These are phyloP conservation scores for Boletales sp. DNA, from an alignment of 768 basidiomycete species.

Conservation along the genomic window DNA sequence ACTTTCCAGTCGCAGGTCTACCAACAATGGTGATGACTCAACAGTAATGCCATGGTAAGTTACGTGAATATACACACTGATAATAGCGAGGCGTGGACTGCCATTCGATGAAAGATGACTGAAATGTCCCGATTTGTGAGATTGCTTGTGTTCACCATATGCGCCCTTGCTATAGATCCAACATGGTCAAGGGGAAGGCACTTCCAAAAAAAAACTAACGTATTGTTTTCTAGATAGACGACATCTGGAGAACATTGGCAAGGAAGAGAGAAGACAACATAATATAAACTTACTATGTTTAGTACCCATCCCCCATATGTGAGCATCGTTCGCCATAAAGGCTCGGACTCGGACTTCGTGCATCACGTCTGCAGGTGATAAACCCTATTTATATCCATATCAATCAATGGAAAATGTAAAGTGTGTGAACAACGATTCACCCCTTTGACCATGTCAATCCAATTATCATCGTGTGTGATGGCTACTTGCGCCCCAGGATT, in stretches of 20 bases:
- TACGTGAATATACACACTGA: too few relatives aligned
- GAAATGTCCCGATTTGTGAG: too few relatives aligned
- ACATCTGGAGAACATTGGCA: neutral
- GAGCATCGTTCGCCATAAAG: neutral
- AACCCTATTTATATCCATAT: neutral
- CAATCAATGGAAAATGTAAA: neutral
- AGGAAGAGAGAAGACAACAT: too few relatives aligned
- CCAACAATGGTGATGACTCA: too few relatives aligned
- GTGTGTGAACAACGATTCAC: neutral
- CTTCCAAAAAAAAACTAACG: neutral
- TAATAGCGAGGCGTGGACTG: too few relatives aligned
- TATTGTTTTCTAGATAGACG: neutral
- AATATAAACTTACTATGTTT: neutral
- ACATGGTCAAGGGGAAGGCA: neutral
- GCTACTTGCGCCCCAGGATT: conserved; percentile 1
- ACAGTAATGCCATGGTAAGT: too few relatives aligned
- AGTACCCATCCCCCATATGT: neutral
- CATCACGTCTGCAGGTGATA: neutral
- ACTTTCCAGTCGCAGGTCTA: too few relatives aligned
- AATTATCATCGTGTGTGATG: conserved; percentile 8
- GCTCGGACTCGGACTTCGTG: neutral
- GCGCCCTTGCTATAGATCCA: neutral
- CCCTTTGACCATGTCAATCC: conserved; percentile 7
- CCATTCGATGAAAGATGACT: too few relatives aligned
- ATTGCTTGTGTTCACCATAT: too few relatives aligned